Evolutionary conservation across 2,329 filamentous ascomycete species (phyloP).

Genomic region (Colletotrichum eleusines): DNA sequence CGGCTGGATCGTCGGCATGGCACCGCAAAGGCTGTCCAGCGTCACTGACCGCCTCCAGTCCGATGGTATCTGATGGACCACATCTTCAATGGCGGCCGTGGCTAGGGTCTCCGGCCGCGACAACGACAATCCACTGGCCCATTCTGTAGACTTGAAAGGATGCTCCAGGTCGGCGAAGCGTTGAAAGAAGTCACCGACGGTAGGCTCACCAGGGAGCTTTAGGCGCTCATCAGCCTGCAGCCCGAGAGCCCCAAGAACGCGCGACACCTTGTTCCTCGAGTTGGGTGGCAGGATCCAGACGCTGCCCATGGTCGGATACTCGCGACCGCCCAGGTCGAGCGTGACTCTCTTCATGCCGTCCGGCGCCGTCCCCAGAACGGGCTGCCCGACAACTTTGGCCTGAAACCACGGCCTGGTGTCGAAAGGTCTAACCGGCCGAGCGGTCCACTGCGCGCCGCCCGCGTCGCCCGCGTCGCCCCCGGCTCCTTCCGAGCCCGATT

Average conservation of each 20-base stretch:
- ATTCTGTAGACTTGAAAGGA: conserved; percentile 26
- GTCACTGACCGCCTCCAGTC: conserved; percentile 22
- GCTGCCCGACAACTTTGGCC: conserved; percentile 27
- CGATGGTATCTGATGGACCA: conserved; percentile 25
- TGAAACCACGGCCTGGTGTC: conserved; percentile 38
- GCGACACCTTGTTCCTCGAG: conserved; percentile 34
- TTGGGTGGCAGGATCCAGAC: conserved; percentile 38
- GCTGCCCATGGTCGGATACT: conserved; percentile 37
- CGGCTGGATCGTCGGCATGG: conserved; percentile 34
- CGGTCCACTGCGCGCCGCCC: neutral
- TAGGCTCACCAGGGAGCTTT: conserved; percentile 15
- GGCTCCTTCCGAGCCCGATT: conserved; percentile 2
- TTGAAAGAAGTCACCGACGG: conserved; percentile 26
- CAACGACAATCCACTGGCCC: conserved; percentile 20
- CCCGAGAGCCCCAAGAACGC: conserved; percentile 24
- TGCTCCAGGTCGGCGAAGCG: conserved; percentile 29
- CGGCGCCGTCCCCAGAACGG: conserved; percentile 10
- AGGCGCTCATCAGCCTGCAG: conserved; percentile 16
- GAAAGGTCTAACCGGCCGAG: conserved; percentile 28
- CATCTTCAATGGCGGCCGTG: conserved; percentile 31
- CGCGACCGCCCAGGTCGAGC: conserved; percentile 29
- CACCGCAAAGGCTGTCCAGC: conserved; percentile 23
- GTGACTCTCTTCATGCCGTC: conserved; percentile 38
- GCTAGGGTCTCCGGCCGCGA: conserved; percentile 10
- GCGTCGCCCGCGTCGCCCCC: neutral